These are phyloP conservation scores for Fusarium clavum DNA, from an alignment of 2,329 filamentous ascomycete genomes.

Conservation along the genomic window DNA sequence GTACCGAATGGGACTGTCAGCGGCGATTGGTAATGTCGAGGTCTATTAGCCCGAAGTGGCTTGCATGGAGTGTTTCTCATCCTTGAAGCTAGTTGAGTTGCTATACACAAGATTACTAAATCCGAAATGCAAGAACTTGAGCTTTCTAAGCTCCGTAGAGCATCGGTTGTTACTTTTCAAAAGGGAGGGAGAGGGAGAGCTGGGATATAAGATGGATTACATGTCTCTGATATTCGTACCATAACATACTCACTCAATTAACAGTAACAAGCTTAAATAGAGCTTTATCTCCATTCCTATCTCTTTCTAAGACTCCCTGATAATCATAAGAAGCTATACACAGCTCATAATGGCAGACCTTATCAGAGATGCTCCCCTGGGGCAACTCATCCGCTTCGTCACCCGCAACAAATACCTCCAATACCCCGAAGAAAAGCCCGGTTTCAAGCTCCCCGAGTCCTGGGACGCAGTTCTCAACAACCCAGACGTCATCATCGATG, in stretches of 20 bases:
- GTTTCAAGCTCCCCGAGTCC: slow-evolving; percentile 62
- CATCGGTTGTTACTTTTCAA: slow-evolving; percentile 1
- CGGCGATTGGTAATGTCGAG: slow-evolving; percentile 43
- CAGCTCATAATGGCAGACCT: slow-evolving; percentile 46
- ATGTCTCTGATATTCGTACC: background rate
- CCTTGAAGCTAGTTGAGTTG: background rate
- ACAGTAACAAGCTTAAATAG: slow-evolving; percentile 18
- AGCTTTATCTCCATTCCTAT: background rate
- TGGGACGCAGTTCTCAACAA: slow-evolving; percentile 53
- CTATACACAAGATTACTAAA: slow-evolving; percentile 1
- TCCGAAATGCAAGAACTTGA: slow-evolving; percentile 3
- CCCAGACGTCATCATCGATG: slow-evolving; percentile 38
- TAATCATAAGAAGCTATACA: background rate
- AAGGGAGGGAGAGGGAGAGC: slow-evolving; percentile 1
- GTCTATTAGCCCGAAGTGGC: slow-evolving; percentile 33
- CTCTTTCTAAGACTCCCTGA: background rate
- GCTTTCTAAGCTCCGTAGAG: slow-evolving; percentile 27
- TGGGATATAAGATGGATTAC: slow-evolving; percentile 36
- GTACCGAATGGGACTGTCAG: slow-evolving; percentile 10
- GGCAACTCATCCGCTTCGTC: slow-evolving; percentile 67
- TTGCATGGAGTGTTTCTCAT: slow-evolving; percentile 1
- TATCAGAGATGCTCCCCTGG: slow-evolving; percentile 67
- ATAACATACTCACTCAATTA: background rate
- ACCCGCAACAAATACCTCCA: slow-evolving; percentile 64
- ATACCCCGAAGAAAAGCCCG: slow-evolving; percentile 70